A percentile compares a stretch with the other conserved stretches of the same genome.
phyloP scores from a whole-genome alignment of 1,284 basidiomycete species.

The Pascua guehoae region DNA sequence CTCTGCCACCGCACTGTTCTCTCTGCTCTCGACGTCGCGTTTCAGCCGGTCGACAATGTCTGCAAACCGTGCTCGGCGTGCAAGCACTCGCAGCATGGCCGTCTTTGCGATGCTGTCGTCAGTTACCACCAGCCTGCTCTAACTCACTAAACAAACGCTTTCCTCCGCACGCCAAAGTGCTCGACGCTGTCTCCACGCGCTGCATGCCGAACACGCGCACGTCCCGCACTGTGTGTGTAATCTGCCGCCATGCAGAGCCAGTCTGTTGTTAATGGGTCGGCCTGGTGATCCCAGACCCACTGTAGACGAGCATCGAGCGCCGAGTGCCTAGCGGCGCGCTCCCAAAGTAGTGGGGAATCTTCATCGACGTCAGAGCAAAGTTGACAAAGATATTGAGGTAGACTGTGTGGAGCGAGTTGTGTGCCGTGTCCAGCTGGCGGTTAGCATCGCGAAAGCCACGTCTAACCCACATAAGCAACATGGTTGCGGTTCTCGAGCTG shows the following conservation, averaged over 20 bases:
- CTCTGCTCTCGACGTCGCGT: conserved; percentile 12
- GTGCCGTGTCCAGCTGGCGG: conserved; percentile 60
- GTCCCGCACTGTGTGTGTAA: conserved; percentile 41
- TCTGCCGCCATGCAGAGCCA: conserved; percentile 28
- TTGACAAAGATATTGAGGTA: conserved; percentile 82
- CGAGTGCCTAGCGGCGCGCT: conserved; percentile 53
- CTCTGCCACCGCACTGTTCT: conserved; percentile 1
- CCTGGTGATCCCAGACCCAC: conserved; percentile 1
- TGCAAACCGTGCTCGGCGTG: conserved; percentile 35
- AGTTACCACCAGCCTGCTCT: not conserved
- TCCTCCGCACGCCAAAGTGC: conserved; percentile 53
- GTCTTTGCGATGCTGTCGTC: conserved; percentile 68
- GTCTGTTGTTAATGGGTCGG: conserved; percentile 12
- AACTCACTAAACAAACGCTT: conserved; percentile 62
- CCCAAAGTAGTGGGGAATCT: conserved; percentile 76
- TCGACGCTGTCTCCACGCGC: conserved; percentile 15
- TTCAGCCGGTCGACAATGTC: conserved; percentile 22
- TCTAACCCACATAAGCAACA: conserved; percentile 38
- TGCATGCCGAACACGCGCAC: conserved; percentile 36
- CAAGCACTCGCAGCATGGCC: conserved; percentile 67
- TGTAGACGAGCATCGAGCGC: conserved; percentile 12
- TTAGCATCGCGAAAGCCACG: not conserved
- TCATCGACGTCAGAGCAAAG: conserved; percentile 80
- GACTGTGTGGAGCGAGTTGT: conserved; percentile 65
- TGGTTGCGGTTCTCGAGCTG: conserved; percentile 50